These are phyloP conservation scores for Ophiostoma sp. DNA, from an alignment of 2,329 filamentous ascomycete genomes.

Conservation along the genomic window DNA sequence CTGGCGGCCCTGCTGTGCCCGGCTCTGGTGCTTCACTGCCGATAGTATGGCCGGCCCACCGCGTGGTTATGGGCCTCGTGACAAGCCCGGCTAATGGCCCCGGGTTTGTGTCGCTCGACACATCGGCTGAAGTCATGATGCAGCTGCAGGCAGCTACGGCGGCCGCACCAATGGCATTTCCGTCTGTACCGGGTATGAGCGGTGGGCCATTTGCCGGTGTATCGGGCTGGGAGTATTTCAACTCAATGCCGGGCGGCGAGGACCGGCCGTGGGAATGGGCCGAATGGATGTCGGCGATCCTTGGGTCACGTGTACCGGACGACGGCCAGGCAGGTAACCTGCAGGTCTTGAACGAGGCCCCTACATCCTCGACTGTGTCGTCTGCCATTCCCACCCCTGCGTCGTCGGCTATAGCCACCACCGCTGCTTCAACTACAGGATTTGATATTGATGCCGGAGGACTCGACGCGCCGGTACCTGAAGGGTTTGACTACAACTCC, in stretches of 20 bases:
- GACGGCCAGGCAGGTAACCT: constrained; percentile 13
- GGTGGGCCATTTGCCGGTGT: constrained; percentile 60
- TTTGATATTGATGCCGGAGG: constrained; percentile 14
- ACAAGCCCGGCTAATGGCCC: constrained; percentile 67
- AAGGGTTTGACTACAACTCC: constrained; percentile 32
- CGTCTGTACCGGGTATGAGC: background rate
- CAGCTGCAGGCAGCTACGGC: constrained; percentile 38
- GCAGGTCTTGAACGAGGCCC: background rate
- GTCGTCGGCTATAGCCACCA: background rate
- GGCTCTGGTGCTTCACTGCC: constrained; percentile 36
- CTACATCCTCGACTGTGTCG: background rate
- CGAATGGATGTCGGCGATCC: constrained; percentile 50
- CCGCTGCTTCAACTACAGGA: too few relatives aligned
- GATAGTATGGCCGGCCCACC: constrained; percentile 60
- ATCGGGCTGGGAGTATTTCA: constrained; percentile 87
- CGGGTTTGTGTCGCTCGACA: constrained; percentile 57
- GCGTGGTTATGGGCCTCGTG: constrained; percentile 67
- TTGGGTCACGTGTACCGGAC: constrained; percentile 26
- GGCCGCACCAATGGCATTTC: constrained; percentile 2
- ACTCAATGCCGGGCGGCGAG: constrained; percentile 55
- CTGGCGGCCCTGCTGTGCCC: constrained; percentile 44
- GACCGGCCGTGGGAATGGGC: constrained; percentile 69
- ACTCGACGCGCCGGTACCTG: constrained; percentile 29
- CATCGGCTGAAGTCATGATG: constrained; percentile 50
- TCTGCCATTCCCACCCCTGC: background rate